phyloP scores from a whole-genome alignment of 176 grass and related monocot genomes.

The Themeda triandra region DNA sequence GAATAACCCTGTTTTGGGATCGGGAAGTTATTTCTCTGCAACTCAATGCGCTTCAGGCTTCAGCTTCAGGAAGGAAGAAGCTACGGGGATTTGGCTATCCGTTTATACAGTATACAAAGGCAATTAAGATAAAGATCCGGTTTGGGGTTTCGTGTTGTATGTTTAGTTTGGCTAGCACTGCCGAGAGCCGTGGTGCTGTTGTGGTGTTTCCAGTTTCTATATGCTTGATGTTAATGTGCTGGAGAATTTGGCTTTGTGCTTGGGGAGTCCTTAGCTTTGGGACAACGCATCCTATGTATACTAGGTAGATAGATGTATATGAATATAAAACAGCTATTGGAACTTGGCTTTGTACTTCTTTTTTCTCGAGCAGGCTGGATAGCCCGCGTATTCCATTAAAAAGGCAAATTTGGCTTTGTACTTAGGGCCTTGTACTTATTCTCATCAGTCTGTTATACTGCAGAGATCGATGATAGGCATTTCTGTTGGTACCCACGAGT shows the following conservation, averaged over 20 bases:
- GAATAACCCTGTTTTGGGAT: conserved; percentile 24
- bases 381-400: too few species aligned
- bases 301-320: neutral
- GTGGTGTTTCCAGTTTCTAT: conserved; percentile 13
- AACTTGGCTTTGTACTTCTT: too few species aligned
- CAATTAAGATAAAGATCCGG: conserved; percentile 31
- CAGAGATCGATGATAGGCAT: too few species aligned
- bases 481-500: too few species aligned
- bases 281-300: too few species aligned
- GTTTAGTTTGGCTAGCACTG: conserved; percentile 7
- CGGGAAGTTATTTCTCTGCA: conserved; percentile 7
- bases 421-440: too few species aligned
- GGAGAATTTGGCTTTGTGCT: neutral
- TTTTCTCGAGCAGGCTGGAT: too few species aligned
- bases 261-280: neutral
- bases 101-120: neutral
- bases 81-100: conserved; percentile 9
- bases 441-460: too few species aligned
- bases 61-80: conserved; percentile 34
- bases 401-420: too few species aligned
- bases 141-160: neutral
- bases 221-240: conserved; percentile 8
- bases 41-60: conserved; percentile 14
- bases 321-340: neutral
- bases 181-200: neutral